Conservation (phyloP, 164 flowering plant genomes). For the Buxus sempervirens region DNA sequence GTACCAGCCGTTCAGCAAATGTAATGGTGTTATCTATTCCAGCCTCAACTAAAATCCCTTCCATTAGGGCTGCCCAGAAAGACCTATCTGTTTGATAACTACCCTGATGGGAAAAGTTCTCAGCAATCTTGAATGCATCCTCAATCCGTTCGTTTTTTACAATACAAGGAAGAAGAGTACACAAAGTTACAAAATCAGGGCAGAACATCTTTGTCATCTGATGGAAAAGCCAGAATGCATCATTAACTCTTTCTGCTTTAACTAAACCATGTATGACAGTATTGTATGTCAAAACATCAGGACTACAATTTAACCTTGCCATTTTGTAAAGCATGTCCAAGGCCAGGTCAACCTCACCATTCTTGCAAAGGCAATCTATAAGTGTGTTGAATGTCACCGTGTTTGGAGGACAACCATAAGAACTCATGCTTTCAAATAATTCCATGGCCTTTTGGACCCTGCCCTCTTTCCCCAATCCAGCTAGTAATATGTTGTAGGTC, state of each 20-base stretch:
- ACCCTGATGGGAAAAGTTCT: constrained; percentile 31
- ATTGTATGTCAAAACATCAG: constrained; percentile 83
- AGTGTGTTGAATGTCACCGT: constrained; percentile 34
- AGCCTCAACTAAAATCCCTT: constrained; percentile 53
- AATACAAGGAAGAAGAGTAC: constrained; percentile 69
- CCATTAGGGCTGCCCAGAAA: constrained; percentile 68
- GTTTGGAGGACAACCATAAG: constrained; percentile 25
- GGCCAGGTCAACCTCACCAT: constrained; percentile 60
- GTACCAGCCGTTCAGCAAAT: constrained; percentile 52
- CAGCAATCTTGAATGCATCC: constrained; percentile 54
- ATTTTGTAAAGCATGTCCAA: constrained; percentile 53
- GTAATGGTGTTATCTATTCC: constrained; percentile 38
- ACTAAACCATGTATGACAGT: constrained; percentile 68
- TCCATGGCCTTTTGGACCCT: constrained; percentile 46
- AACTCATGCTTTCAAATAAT: constrained; percentile 38
- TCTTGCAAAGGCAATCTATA: constrained; percentile 40
- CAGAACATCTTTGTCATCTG: constrained; percentile 67
- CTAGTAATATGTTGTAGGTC: constrained; percentile 80
- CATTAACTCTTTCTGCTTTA: constrained; percentile 43
- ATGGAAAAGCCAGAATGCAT: constrained; percentile 79
- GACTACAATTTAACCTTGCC: constrained; percentile 47
- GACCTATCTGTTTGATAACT: constrained; percentile 20
- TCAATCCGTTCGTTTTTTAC: constrained; percentile 49
- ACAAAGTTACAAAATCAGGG: constrained; percentile 74
- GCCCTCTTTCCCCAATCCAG: constrained; percentile 77